Base-by-base conservation (phyloP, 441 rosid genomes). In the Macaranga tanarius region DNA sequence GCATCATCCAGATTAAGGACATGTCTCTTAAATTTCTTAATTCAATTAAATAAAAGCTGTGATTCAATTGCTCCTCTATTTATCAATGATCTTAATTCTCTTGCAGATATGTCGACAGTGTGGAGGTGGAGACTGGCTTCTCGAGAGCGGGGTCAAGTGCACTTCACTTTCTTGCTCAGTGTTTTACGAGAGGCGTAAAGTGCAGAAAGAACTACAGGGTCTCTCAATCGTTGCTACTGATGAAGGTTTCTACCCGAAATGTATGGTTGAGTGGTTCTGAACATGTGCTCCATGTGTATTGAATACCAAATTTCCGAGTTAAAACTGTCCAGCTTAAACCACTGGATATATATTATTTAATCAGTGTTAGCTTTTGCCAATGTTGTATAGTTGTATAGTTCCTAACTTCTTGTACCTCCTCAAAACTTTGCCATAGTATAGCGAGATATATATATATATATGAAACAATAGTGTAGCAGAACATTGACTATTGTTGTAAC, bases 51-150 rank as follows among this genome's bases (percentile, higher is more conserved):
- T 40, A 10, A 62, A 25, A n/a, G 52, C 52, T 11, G 19, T 40
- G 16, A 34, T 60, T n/a, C 19, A n/a, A 34, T 61, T 19, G 20
- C 45, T 56, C 52, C 72, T 34, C 20, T 5, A 50, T 57, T 23
- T 0, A 45, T 44, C 31, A 64, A 47, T 44, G 23, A 22, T 66
- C 23, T 72, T 74, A 66, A 60, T 65, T 23, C 0, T 62, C 15
- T 64, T 79, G 86, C 84, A 92, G 99, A 88, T 95, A 78, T 95
- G 98, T 73, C 79, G 91, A 68, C 92, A 95, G 20, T 95, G 99
- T 83, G 97, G 99, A 67, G 99, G 99, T 3, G 99, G 97, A 44
- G 98, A 92, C 81, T 95, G 99, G 99, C 70, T 95, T 57, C 71
- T 92, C 81, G 92, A 91, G 68, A 81, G 84, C 11, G 99, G 99